Percentiles rank a stretch among this genome's conserved stretches.
These are phyloP conservation scores for Mycena venus DNA, from an alignment of 768 basidiomycete species.

Conservation along the genomic window DNA sequence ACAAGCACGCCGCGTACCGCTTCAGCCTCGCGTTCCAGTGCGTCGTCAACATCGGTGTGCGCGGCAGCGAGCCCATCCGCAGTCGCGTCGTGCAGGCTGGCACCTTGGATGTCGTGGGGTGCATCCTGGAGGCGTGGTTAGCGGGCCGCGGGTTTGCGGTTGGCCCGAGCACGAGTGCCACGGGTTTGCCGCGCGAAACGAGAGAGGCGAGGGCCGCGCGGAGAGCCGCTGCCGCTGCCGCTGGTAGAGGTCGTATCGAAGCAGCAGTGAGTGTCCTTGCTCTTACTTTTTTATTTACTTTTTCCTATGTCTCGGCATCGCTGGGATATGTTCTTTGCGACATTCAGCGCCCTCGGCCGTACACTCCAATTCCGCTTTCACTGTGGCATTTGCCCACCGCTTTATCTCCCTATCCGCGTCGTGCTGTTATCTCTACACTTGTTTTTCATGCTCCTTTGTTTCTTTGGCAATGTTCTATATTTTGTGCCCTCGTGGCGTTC, in stretches of 20 bases:
- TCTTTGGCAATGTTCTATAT: no score
- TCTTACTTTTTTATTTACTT: neutral
- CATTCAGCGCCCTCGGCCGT: no score
- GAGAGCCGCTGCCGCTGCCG: slow-evolving; percentile 70
- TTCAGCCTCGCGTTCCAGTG: slow-evolving; percentile 97
- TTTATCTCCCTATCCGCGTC: neutral
- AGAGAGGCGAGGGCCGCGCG: slow-evolving; percentile 73
- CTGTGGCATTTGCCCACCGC: neutral
- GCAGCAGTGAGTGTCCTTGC: slow-evolving; percentile 38
- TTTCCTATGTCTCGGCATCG: no score
- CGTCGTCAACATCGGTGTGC: slow-evolving; percentile 96
- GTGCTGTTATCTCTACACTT: no score
- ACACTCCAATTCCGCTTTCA: neutral
- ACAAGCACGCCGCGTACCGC: slow-evolving; percentile 88
- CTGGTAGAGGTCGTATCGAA: slow-evolving; percentile 51
- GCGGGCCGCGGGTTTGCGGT: slow-evolving; percentile 90
- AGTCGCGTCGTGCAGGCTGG: slow-evolving; percentile 95
- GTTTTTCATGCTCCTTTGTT: no score
- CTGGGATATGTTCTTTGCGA: no score
- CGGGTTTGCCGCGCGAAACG: slow-evolving; percentile 80
- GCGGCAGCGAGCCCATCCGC: slow-evolving; percentile 93
- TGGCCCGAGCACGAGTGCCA: slow-evolving; percentile 83
- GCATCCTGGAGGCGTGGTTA: slow-evolving; percentile 94
- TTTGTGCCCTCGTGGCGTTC: no score
- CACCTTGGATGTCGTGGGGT: slow-evolving; percentile 92